phyloP scores from a whole-genome alignment of 2,329 filamentous ascomycete species.

The Fusarium sarcochroum region DNA sequence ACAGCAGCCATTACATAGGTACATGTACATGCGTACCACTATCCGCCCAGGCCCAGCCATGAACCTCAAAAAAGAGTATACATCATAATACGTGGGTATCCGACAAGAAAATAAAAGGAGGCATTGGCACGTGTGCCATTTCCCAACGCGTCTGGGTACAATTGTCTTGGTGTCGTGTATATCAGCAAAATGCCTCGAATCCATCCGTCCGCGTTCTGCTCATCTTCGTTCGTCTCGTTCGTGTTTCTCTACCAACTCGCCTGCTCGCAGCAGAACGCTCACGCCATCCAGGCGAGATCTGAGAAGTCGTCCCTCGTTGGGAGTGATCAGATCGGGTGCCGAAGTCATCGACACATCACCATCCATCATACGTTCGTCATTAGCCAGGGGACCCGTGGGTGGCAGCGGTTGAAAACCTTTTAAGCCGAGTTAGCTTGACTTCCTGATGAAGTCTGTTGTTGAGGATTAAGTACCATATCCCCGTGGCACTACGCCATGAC shows the following conservation, averaged over 20 bases:
- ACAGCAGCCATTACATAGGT: conserved; percentile 27
- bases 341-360: conserved; percentile 53
- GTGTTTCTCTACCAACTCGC: conserved; percentile 69
- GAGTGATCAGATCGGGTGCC: conserved; percentile 38
- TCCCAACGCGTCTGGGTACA: not conserved
- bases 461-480: conserved; percentile 55
- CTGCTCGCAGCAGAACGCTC: conserved; percentile 70
- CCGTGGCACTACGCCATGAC: conserved; percentile 45
- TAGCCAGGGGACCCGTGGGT: conserved; percentile 52
- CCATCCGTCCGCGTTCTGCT: conserved; percentile 2
- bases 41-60: conserved; percentile 9
- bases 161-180: not conserved
- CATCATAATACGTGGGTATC: conserved; percentile 42
- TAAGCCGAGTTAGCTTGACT: conserved; percentile 49
- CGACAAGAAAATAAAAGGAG: conserved; percentile 23
- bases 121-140: not conserved
- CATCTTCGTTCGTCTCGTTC: conserved; percentile 40
- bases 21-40: conserved; percentile 4
- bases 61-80: conserved; percentile 19
- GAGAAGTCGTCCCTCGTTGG: conserved; percentile 39
- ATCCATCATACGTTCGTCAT: conserved; percentile 47
- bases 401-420: conserved; percentile 55
- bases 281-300: conserved; percentile 66
- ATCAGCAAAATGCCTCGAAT: not conserved
- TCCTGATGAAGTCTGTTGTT: conserved; percentile 27